phyloP scores from a whole-genome alignment of 495 filamentous ascomycete species.

The Penicillium argentinense region DNA sequence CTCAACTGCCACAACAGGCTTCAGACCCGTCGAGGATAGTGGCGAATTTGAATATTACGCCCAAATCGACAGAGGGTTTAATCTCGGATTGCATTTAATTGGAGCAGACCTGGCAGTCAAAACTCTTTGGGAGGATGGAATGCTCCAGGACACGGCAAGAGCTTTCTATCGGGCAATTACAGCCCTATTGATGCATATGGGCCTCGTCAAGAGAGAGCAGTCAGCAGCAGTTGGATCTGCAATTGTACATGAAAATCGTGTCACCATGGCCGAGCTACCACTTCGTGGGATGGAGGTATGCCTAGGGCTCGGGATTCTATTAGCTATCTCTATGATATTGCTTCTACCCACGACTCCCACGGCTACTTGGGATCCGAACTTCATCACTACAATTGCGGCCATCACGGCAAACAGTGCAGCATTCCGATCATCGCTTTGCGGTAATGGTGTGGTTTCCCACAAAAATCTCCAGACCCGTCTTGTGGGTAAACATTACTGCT shows the following conservation, averaged over 20 bases:
- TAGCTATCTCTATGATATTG: not conserved
- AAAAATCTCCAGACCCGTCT: not conserved
- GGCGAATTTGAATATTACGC: not conserved
- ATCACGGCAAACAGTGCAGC: conserved; percentile 6
- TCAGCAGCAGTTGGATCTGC: conserved; percentile 2
- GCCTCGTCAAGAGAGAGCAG: not conserved
- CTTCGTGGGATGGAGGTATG: conserved; percentile 14
- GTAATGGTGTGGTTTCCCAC: not conserved
- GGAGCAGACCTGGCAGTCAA: not conserved
- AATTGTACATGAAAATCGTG: conserved; percentile 8
- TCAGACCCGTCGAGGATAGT: not conserved
- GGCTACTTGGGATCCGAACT: conserved; percentile 3
- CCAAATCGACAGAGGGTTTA: not conserved
- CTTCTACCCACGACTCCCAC: not conserved
- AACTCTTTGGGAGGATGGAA: not conserved
- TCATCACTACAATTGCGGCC: conserved; percentile 7
- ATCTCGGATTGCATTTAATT: conserved; percentile 1
- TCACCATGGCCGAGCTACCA: conserved; percentile 7
- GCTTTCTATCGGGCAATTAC: conserved; percentile 10
- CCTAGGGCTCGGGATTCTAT: not conserved
- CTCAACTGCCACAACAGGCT: not conserved
- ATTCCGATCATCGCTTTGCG: not conserved
- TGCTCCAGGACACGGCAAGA: not conserved
- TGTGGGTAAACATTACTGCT: not conserved
- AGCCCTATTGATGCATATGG: conserved; percentile 11